phyloP scores from a whole-genome alignment of 441 rosid species.

The Omphalea diandra region DNA sequence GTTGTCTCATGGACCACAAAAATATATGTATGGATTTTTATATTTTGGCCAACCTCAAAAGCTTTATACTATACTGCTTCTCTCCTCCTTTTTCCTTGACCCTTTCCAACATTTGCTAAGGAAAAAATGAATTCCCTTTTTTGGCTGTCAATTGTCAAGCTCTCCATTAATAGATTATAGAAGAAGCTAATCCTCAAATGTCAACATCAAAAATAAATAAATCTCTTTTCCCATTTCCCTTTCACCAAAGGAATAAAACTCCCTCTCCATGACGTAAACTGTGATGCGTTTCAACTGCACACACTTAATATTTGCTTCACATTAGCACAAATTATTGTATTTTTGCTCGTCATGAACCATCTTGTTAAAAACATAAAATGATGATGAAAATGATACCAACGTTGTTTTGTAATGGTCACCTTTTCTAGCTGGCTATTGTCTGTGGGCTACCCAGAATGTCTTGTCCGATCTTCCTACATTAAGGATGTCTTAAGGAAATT shows the following conservation, averaged over 20 bases:
- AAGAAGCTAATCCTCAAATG: slow-evolving; percentile 25
- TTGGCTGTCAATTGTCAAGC: slow-evolving; percentile 30
- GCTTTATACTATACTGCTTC: no score
- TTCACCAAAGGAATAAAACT: slow-evolving; percentile 14
- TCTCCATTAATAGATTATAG: slow-evolving; percentile 17
- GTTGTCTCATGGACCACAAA: slow-evolving; percentile 32
- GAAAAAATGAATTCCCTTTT: slow-evolving; percentile 3
- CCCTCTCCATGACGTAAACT: slow-evolving; percentile 16
- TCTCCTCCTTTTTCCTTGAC: slow-evolving; percentile 21
- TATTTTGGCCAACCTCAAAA: slow-evolving; percentile 10
- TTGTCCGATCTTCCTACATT: no score
- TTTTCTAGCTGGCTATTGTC: slow-evolving; percentile 18
- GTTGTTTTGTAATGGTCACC: background rate
- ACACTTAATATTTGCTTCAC: background rate
- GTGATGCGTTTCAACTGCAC: background rate
- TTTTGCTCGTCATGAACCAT: background rate
- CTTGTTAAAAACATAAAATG: background rate
- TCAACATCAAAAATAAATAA: slow-evolving; percentile 29
- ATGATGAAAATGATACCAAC: background rate
- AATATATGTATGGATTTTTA: background rate
- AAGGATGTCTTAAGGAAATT: no score
- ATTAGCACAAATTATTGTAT: background rate
- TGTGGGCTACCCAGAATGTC: no score
- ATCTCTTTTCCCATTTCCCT: slow-evolving; percentile 16
- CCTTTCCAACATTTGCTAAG: slow-evolving; percentile 20